Evolutionary conservation across 176 grass and related monocot species (phyloP), one percentile per base, ranked within the genome.

Genomic region (Carex pumila): DNA sequence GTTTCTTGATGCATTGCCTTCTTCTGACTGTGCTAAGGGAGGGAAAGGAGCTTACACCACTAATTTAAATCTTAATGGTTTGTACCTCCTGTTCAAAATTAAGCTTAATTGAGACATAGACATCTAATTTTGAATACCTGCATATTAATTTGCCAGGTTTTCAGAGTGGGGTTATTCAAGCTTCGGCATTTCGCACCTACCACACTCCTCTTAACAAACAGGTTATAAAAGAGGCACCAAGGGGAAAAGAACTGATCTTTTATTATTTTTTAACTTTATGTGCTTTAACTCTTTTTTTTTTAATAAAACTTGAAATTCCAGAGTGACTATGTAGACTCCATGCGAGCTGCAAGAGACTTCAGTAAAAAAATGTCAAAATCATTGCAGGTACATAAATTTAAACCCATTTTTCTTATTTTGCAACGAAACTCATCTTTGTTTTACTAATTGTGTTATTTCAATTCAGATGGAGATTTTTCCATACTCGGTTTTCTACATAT

Each of bases 401-500:
- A 85, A 58, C 54, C 60, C 56, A 25, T 4, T 68, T 31, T 45
- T 78, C 45, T 39, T 54, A 3, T 85, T 69, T 14, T 65, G 41
- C 13, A 29, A 34, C 10, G 25, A 86, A 86, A 79, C 58, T 86
- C 30, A 7, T 62, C 3, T 21, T 81, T 67, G 68, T 82, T 50
- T 4, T 84, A 62, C 74, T 79, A 32, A 69, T 90, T 88, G 55
- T 87, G 61, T 84, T 63, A 58, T 52, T 84, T 13, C 84, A 88
- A 65, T 63, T 18, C 92, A 98, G 96, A 93, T 98, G 91, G 65
- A 93, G 70, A 90, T 98, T 60, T 98, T 98, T 73, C 96, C 96
- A 65, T 98, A 98, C 92, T 93, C 93, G 4, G 93, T 98, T 25
- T 98, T 98, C 87, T 95, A 98, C 87, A 92, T 98, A 93, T 98